Evolutionary conservation across 1,284 basidiomycete species (phyloP).

Genomic region (Stygiomarasmius scandens): DNA sequence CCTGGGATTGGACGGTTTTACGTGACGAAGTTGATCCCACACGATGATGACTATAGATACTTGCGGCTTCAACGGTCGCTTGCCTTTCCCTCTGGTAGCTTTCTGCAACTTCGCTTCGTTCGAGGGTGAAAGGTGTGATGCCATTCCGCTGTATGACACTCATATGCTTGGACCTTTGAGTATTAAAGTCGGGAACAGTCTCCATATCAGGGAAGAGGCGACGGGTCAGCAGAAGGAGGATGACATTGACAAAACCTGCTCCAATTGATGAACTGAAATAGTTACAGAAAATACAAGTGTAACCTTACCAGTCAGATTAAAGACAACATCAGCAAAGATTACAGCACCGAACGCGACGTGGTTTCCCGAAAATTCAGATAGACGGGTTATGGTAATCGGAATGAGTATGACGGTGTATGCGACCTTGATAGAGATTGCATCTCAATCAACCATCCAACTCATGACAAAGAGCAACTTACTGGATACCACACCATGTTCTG

Average conservation of each 20-base stretch:
- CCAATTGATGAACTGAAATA: background rate
- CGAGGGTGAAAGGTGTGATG: background rate
- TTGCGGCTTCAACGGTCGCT: no score
- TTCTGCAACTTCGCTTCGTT: background rate
- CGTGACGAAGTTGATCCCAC: no score
- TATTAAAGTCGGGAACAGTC: constrained; percentile 20
- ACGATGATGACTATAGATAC: no score
- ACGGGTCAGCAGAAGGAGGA: constrained; percentile 18
- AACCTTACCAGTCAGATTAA: constrained; percentile 37
- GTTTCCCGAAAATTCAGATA: constrained; percentile 32
- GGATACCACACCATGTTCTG: constrained; percentile 34
- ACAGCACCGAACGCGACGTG: constrained; percentile 34
- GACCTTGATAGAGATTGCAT: constrained; percentile 27
- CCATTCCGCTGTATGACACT: constrained; percentile 17
- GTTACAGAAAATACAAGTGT: background rate
- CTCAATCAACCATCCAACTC: background rate
- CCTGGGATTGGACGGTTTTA: no score
- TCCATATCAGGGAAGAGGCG: constrained; percentile 19
- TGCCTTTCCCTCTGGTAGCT: background rate
- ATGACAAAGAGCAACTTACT: constrained; percentile 8
- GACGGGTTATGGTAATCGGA: constrained; percentile 35
- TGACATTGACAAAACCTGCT: constrained; percentile 23
- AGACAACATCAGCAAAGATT: constrained; percentile 31
- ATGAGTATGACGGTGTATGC: constrained; percentile 36
- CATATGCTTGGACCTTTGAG: constrained; percentile 13